Evolutionary conservation across 2,329 filamentous ascomycete species (phyloP), one percentile per base, ranked within the genome.

Genomic region (Blastomyces gilchristii): DNA sequence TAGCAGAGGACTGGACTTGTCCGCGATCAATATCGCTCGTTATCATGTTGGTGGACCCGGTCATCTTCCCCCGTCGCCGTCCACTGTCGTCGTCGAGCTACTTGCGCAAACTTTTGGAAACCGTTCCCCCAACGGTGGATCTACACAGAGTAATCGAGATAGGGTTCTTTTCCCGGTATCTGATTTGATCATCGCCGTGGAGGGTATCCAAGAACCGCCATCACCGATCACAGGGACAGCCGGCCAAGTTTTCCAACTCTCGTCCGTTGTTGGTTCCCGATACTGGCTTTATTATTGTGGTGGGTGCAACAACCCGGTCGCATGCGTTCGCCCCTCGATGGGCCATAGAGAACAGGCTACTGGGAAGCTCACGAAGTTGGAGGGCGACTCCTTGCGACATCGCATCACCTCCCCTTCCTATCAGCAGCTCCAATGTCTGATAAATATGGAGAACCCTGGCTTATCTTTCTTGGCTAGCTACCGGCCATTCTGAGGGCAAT

Each of bases 161-260:
- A 18, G 28, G 50, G 25, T 18, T 53, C 34, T 53, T 53, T 34
- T 34, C 25, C 28, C 50, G 50, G 31, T 28, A 22, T 49, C n/a
- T 49, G 22, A 49, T 49, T 34, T 12, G 8, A 28, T 14, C 25
- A 12, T 9, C 39, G 39, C 11, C 39, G 39, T 43, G 39, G 11
- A 16, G 18, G 9, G 16, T 14, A 18, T n/a, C 7, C 14, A 37
- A n/a, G 31, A 54, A 54, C 12, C 52, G 37, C 16, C 31, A 52
- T 37, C 52, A 41, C n/a, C 34, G 3, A 54, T 37, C 31, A 3
- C 52, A 25, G 28, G 54, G 37, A 39, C 34, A 41, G 7, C 54
- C 22, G 37, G 43, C 54, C 54, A 57, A 57, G 54, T 39, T 57
- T 57, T 57, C 54, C 37, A 41, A 57, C 34, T 57, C 11, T 41